These are phyloP conservation scores for Chenopodium album DNA, from an alignment of 148 eudicot genomes.

Conservation along the genomic window DNA sequence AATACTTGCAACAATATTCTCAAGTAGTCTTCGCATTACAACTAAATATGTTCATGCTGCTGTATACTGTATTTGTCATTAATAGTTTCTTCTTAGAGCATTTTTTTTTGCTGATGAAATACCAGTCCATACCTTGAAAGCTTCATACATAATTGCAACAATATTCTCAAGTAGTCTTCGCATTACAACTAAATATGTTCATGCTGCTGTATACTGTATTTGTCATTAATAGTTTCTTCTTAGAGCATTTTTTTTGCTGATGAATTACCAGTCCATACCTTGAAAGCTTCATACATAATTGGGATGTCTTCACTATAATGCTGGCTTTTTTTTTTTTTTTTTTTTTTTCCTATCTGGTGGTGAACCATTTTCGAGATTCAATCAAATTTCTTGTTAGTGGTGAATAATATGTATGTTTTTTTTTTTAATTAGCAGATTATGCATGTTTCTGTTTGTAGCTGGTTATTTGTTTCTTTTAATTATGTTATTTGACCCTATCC, in stretches of 20 bases:
- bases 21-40: too few relatives aligned
- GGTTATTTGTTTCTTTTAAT: background rate
- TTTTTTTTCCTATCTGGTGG: background rate
- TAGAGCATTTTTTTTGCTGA: background rate
- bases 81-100: too few relatives aligned
- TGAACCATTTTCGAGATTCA: background rate
- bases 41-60: too few relatives aligned
- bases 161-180: background rate
- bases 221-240: background rate
- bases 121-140: too few relatives aligned
- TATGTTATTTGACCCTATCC: background rate
- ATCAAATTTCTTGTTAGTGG: background rate
- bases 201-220: too few relatives aligned
- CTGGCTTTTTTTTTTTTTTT: too few relatives aligned
- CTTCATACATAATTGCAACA: background rate
- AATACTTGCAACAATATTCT: too few relatives aligned
- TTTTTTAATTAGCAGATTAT: background rate
- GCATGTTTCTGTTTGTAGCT: background rate
- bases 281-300: background rate
- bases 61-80: too few relatives aligned
- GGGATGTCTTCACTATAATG: background rate
- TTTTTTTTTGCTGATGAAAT: too few relatives aligned
- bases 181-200: too few relatives aligned
- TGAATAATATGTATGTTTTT: background rate
- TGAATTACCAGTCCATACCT: background rate